Percentiles rank a stretch among this genome's conserved stretches.
phyloP scores from a whole-genome alignment of 225 moss, liverwort and hornwort genomes.

The Climacium dendroides region DNA sequence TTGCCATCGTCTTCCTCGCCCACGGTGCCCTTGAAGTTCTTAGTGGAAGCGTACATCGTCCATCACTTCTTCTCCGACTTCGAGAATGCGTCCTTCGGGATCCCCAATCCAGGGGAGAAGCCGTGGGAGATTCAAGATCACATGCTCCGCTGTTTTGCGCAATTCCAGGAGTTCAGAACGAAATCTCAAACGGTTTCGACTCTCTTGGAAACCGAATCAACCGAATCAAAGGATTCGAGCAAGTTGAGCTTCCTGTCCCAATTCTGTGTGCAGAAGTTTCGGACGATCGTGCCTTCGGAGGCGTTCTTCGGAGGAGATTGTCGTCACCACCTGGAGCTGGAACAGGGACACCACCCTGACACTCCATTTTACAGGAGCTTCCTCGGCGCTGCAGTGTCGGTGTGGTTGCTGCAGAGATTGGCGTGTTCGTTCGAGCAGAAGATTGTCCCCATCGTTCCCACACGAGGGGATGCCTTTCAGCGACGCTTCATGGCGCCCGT shows the following conservation, averaged over 20 bases:
- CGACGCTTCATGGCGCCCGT: slow-evolving; percentile 17
- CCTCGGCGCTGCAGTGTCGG: slow-evolving; percentile 19
- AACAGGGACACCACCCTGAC: background rate
- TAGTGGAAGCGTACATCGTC: slow-evolving; percentile 12
- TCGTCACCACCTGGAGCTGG: background rate
- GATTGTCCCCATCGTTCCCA: slow-evolving; percentile 1
- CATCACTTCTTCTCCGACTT: slow-evolving; percentile 18
- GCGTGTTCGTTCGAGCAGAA: slow-evolving; percentile 32
- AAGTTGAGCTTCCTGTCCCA: background rate
- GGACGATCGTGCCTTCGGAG: background rate
- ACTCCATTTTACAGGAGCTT: slow-evolving; percentile 16
- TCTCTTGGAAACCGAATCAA: background rate
- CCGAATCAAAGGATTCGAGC: background rate
- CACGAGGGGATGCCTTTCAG: slow-evolving; percentile 11
- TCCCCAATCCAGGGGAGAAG: slow-evolving; percentile 5
- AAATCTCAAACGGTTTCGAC: background rate
- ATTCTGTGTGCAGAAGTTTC: slow-evolving; percentile 19
- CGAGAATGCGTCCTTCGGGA: slow-evolving; percentile 21
- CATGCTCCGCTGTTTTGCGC: slow-evolving; percentile 15
- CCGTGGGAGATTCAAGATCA: slow-evolving; percentile 24
- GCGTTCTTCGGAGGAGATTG: background rate
- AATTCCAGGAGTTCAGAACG: background rate
- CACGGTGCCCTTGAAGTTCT: background rate
- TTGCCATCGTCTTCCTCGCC: background rate
- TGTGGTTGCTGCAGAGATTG: slow-evolving; percentile 32